phyloP scores from a whole-genome alignment of 371 early-diverging fungal species.

The Apophysomyces elegans region DNA sequence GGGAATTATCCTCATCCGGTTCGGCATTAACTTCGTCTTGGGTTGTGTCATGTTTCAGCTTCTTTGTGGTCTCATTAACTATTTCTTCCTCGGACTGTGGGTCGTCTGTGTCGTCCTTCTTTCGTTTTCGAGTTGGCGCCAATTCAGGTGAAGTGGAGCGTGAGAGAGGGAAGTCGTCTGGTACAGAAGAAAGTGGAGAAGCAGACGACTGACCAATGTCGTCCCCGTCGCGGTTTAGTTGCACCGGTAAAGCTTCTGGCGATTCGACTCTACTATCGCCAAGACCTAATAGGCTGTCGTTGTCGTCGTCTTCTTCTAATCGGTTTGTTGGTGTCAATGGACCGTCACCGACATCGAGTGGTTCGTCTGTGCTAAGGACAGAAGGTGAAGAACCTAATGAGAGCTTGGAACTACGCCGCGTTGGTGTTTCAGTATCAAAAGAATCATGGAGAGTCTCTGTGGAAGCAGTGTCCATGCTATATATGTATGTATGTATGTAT shows the following conservation, averaged over 20 bases:
- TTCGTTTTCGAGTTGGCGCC: conserved; percentile 10
- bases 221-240: not conserved
- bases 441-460: not conserved
- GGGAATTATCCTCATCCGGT: conserved; percentile 5
- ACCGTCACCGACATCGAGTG: conserved; percentile 1
- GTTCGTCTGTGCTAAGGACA: conserved; percentile 1
- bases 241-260: not conserved
- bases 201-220: conserved; percentile 7
- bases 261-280: not conserved
- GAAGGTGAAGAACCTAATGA: not conserved
- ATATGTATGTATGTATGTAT: too few species aligned
- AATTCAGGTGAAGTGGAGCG: too few species aligned
- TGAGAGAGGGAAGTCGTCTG: conserved; percentile 15
- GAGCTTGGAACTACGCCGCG: not conserved
- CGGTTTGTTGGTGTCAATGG: not conserved
- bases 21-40: not conserved
- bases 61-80: not conserved
- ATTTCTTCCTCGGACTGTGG: not conserved
- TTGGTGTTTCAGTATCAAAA: conserved; percentile 1
- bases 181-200: conserved; percentile 13
- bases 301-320: conserved; percentile 3
- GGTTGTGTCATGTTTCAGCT: not conserved
- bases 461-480: not conserved
- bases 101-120: not conserved
- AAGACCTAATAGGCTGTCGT: not conserved